phyloP scores from a whole-genome alignment of 1,284 basidiomycete genomes.

The Pyrrhoderma noxium region DNA sequence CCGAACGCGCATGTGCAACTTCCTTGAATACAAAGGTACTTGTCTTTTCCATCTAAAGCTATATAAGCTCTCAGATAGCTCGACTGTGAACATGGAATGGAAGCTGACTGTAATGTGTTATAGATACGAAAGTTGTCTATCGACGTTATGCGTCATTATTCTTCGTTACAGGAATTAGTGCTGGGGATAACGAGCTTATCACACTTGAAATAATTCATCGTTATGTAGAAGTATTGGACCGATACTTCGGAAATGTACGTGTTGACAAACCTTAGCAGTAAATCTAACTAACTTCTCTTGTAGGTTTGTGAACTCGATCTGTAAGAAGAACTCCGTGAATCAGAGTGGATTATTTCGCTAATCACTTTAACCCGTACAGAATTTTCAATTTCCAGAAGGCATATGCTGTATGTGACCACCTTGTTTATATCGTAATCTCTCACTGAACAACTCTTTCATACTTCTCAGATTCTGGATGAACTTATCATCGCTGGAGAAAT shows the following conservation, averaged over 20 bases:
- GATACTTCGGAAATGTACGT: slow-evolving; percentile 97
- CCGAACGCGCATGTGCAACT: slow-evolving; percentile 98
- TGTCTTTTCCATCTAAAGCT: not conserved
- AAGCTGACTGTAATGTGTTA: slow-evolving; percentile 3
- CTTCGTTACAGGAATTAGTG: slow-evolving; percentile 91
- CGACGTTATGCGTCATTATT: slow-evolving; percentile 96
- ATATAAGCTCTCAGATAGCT: not conserved
- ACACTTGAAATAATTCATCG: slow-evolving; percentile 57
- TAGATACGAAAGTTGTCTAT: slow-evolving; percentile 95
- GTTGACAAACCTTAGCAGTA: not conserved
- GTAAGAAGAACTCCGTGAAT: slow-evolving; percentile 36
- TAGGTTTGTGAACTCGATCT: slow-evolving; percentile 95
- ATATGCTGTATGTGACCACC: slow-evolving; percentile 62
- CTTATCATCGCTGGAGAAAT: slow-evolving; percentile 97
- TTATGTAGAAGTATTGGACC: slow-evolving; percentile 97
- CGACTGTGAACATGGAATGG: not conserved
- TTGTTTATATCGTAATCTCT: not conserved
- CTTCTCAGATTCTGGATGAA: slow-evolving; percentile 94
- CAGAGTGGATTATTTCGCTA: slow-evolving; percentile 9
- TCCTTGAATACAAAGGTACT: slow-evolving; percentile 96
- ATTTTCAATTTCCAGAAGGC: slow-evolving; percentile 99
- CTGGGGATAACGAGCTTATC: slow-evolving; percentile 70
- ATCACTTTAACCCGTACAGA: slow-evolving; percentile 31
- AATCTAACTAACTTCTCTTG: slow-evolving; percentile 8
- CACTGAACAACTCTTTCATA: slow-evolving; percentile 15